Evolutionary conservation across 306 rosid species (phyloP), one percentile per base, ranked within the genome.

Genomic region (Trichosanthes truncata): DNA sequence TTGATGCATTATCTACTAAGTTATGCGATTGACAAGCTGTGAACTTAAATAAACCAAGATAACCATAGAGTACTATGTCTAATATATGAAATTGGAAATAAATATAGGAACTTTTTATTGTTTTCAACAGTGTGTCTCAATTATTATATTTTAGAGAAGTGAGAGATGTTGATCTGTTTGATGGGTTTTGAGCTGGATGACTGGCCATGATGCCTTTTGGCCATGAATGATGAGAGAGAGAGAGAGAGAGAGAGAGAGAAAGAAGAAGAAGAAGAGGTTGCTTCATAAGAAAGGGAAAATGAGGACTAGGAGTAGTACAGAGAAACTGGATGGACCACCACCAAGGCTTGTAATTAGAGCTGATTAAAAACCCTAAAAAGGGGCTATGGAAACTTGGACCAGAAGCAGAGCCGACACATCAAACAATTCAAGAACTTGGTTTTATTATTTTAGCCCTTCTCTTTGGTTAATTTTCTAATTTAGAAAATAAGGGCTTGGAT

Each of bases 211-310:
- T 93, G 92, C 90, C 84, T 88, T 88, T 85, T 43, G 72, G 93
- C 89, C 90, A 89, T 93, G 98, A 90, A 91, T 93, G 91, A 86
- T 87, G 83, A 80, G 85, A 81, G 76, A 31, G 80, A 66, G 77
- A 81, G 83, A 56, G 77, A 43, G 35, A 76, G 67, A 20, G 25
- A 20, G 78, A 76, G 81, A 82, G 74, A 26, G 79, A 65, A 74
- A 81, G 81, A 81, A 23, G 78, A 60, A 76, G 75, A 82, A 78
- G 83, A 77, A 84, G 15, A 74, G 85, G 79, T 93, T 91, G 98
- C 98, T 93, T 93, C 88, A 89, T 80, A 84, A 69, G 88, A 90
- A 93, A 91, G 98, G 93, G 87, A 91, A 89, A 85, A 87, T 89
- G 87, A 88, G 80, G 85, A 83, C 78, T 84, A 89, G 57, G 85